Evolutionary conservation across 2,329 filamentous ascomycete species (phyloP).

Genomic region (Chaetomiaceae sp.): DNA sequence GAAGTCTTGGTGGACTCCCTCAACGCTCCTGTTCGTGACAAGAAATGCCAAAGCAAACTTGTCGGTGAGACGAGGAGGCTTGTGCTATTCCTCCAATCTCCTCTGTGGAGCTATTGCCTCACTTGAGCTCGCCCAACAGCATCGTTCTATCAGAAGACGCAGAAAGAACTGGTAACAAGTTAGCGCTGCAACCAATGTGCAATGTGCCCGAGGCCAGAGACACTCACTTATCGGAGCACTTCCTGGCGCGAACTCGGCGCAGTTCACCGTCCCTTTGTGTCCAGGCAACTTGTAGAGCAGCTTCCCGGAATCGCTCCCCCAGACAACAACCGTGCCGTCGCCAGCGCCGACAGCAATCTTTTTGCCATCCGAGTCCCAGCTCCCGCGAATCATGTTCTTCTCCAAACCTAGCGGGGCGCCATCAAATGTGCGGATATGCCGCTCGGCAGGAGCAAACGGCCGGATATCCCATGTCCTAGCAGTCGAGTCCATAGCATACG

Average conservation of each 20-base stretch:
- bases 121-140: constrained; percentile 75
- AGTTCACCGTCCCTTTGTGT: constrained; percentile 92
- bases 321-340: constrained; percentile 85
- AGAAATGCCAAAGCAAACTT: too few species aligned
- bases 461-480: constrained; percentile 94
- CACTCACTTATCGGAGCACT: constrained; percentile 83
- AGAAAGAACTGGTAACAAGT: constrained; percentile 66
- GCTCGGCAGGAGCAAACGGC: constrained; percentile 85
- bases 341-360: constrained; percentile 85
- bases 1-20: too few species aligned
- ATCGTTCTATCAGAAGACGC: constrained; percentile 85
- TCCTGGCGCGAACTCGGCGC: constrained; percentile 82
- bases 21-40: too few species aligned
- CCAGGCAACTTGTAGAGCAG: constrained; percentile 91
- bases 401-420: constrained; percentile 85
- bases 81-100: too few species aligned
- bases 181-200: constrained; percentile 32
- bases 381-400: constrained; percentile 85
- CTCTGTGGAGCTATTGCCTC: constrained; percentile 36
- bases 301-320: constrained; percentile 85
- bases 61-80: too few species aligned
- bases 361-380: constrained; percentile 83
- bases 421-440: constrained; percentile 83
- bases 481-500: constrained; percentile 90
- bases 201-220: background rate